Base-by-base conservation (phyloP, 768 basidiomycete species). In the Macrolepiota dolichaula region DNA sequence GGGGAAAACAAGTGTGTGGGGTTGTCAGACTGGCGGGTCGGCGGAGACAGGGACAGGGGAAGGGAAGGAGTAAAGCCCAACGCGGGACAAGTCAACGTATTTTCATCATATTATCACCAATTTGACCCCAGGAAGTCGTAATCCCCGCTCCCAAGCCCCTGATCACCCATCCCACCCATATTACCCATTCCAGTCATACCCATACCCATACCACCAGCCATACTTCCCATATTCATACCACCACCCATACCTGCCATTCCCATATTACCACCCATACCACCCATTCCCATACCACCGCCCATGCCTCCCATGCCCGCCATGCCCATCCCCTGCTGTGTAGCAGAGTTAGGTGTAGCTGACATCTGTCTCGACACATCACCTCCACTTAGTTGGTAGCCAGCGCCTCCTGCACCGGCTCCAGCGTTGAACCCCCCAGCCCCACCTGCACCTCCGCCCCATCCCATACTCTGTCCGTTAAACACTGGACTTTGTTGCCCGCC, bases 401-500 rank as follows among this genome's bases (percentile, higher is more conserved):
- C 59, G 4, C 59, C 59, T 38, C 51, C 55, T 15, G 27, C 29
- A 15, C 55, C 55, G 32, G 11, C 44, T 11, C 46, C 46, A 57
- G 42, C 19, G n/a, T 44, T 44, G 9, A 55, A 55, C 38, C 55
- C 55, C 29, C 55, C 55, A 27, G 24, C 44, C 13, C 55, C 54
- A 25, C 27, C 32, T 35, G 29, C 44, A 57, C 44, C 59, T 13
- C 40, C 51, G 32, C 59, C 59, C 57, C 49, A 51, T 35, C 51
- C 51, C 59, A 53, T 53, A 19, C 51, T 40, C 32, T 60, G 59
- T 7, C 51, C 52, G 25, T 60, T 60, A 25, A 60, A 60, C 59
- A 47, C 55, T 24, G 51, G 61, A 32, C 64, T 64, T 65, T 71
- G 69, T 62, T 66, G 67, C 66, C 68, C 55, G 12, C 59, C 72